Evolutionary conservation across 768 basidiomycete species (phyloP), one percentile per base, ranked within the genome.

Genomic region (Tubosaeta sp.): DNA sequence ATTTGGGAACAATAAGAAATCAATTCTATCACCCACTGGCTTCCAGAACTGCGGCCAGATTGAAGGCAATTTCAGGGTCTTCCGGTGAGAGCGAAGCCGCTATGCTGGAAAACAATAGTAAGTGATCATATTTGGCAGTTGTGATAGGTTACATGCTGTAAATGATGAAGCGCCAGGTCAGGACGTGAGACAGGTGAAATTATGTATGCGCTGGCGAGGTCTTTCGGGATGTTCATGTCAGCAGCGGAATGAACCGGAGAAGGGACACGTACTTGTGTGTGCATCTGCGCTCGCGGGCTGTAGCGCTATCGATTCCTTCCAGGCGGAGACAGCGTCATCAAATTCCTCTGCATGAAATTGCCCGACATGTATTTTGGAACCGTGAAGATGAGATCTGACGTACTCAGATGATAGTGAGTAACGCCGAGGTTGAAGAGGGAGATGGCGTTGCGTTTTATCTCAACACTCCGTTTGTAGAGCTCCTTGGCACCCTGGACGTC

Each of bases 31-130:
- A 76, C 84, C 60, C 59, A 90, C 91, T 81, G 49, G 91, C 90
- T 83, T 94, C 91, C 53, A 93, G 77, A 60, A 94, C 89, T 40
- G 90, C 91, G 45, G 87, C 91, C 52, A 91, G 80, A 73, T 94
- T 94, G 76, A 92, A 94, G 14, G 88, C 84, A 62, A 93, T 90
- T 67, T 94, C 91, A 66, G 87, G 84, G 74, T 94, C 91, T 67
- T 90, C 87, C 41, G 91, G 91, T 52, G 85, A 79, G 59, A 94
- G 78, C n/a, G 84, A 82, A 39, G 83, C 76, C 44, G 91, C 91
- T 65, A 87, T 83, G 59, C 91, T 94, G 70, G 53, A 64, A 63
- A 55, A 61, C 64, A 63, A 66, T 64, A 62, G 53, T 69, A 49
- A 70, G 63, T 56, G 55, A 45, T 57, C 61, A 39, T 58, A 67